Evolutionary conservation across 2,329 filamentous ascomycete genomes (phyloP), one percentile per base, ranked within the genome.

Genomic region (Elsinoe australis): DNA sequence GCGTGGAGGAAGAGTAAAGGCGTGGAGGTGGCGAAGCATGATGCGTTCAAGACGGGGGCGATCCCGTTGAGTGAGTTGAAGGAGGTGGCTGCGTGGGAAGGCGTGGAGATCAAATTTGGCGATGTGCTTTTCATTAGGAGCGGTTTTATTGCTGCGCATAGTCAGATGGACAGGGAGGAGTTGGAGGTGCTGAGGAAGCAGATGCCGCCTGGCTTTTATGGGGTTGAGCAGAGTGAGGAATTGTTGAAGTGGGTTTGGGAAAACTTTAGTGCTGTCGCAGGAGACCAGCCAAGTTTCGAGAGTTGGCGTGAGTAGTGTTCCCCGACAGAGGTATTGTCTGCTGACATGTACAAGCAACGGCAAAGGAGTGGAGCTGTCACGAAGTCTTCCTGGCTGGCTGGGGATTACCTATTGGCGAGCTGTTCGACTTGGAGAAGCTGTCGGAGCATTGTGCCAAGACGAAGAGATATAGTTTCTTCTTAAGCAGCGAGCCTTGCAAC

Each of bases 91-190:
- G 57, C 60, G 15, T 62, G 66, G 3, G 72, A 77, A 55, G 70
- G 69, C 6, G 73, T 71, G 0, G 64, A 71, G 52, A 61, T 75
- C 22, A 86, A 65, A n/a, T 72, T 75, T 48, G 74, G 74, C 7
- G 74, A 77, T 52, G 69, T 78, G 26, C 59, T 78, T 2, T 64
- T 77, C 53, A 64, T 76, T 19, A 69, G 74, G 5, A 68, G 61
- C 4, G 55, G 74, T 8, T 77, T 71, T 56, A 69, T 70, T 53
- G 59, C 59, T 22, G 59, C 66, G 1, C 67, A 67, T 47, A 58
- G 64, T 3, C 53, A 57, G n/a, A 66, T 71, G 17, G 60, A 65
- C 1, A 53, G 61, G 3, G 51, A 59, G 3, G 58, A 71, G 15
- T 61, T 73, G n/a, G 58, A 61, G 17, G 52, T 61, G 2, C 54